Conservation (phyloP, 768 basidiomycete genomes). For the Amyloporia xantha region DNA sequence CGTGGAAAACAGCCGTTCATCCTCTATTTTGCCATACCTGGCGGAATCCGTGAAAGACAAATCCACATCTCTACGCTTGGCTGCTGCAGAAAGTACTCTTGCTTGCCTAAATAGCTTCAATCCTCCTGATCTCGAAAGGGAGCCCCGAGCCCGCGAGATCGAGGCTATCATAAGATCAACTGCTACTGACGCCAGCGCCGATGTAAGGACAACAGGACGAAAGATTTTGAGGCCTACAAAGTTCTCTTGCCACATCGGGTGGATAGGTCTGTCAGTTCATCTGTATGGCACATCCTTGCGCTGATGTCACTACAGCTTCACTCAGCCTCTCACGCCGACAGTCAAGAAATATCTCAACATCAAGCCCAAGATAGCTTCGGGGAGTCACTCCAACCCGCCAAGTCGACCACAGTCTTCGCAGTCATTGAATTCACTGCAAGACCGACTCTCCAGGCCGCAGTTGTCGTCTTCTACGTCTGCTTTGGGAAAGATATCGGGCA, state of each 20-base stretch:
- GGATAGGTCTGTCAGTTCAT: conserved; percentile 45
- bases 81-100: conserved; percentile 59
- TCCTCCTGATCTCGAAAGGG: conserved; percentile 74
- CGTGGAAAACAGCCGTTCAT: conserved; percentile 61
- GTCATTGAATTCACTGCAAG: conserved; percentile 14
- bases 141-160: conserved; percentile 53
- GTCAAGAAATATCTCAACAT: conserved; percentile 71
- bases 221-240: conserved; percentile 75
- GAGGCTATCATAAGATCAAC: conserved; percentile 64
- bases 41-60: conserved; percentile 61
- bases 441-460: neutral
- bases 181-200: conserved; percentile 68
- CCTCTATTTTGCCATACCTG: conserved; percentile 56
- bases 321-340: conserved; percentile 65
- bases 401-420: conserved; percentile 21
- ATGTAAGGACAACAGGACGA: conserved; percentile 62
- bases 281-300: conserved; percentile 7
- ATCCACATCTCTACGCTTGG: conserved; percentile 52
- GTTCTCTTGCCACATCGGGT: conserved; percentile 62
- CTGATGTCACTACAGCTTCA: conserved; percentile 49
- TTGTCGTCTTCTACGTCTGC: conserved; percentile 7
- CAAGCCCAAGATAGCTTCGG: conserved; percentile 17
- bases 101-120: conserved; percentile 68
- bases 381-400: conserved; percentile 18
- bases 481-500: neutral